Percentiles rank a stretch among this genome's conserved stretches.
These are phyloP conservation scores for Chimonanthus praecox DNA, from an alignment of 164 flowering plant genomes.

Conservation along the genomic window DNA sequence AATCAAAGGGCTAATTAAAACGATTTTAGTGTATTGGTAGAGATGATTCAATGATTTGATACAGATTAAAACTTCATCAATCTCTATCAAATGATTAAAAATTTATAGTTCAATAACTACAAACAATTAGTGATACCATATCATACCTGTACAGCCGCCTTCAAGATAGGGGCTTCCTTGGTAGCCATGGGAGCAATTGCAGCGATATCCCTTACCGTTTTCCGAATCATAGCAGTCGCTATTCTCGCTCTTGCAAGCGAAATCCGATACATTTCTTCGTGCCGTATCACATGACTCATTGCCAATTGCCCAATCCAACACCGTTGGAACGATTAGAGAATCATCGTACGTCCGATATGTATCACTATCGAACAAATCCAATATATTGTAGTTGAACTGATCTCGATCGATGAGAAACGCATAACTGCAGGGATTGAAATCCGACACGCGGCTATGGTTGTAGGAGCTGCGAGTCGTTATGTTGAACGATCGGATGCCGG, in stretches of 20 bases:
- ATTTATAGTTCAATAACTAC: neutral
- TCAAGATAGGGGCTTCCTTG: conserved; percentile 46
- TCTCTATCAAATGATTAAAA: no score
- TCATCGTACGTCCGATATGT: no score
- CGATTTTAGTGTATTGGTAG: no score
- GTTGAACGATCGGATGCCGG: neutral
- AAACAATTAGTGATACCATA: neutral
- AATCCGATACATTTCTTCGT: neutral
- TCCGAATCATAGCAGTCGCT: conserved; percentile 18
- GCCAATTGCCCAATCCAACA: conserved; percentile 10
- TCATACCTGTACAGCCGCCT: neutral
- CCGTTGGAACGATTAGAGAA: neutral
- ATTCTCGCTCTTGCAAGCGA: conserved; percentile 21
- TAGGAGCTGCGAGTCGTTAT: neutral
- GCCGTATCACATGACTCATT: conserved; percentile 4
- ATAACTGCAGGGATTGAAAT: conserved; percentile 7
- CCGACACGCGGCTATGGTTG: neutral
- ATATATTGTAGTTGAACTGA: neutral
- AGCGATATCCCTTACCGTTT: conserved; percentile 32
- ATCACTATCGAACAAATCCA: neutral
- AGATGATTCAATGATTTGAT: no score
- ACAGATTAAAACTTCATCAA: neutral
- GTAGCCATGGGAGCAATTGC: conserved; percentile 40
- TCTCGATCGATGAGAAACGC: conserved; percentile 8
- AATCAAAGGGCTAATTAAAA: no score